phyloP scores from a whole-genome alignment of 257 asterid species.

The Jacaranda mimosifolia region DNA sequence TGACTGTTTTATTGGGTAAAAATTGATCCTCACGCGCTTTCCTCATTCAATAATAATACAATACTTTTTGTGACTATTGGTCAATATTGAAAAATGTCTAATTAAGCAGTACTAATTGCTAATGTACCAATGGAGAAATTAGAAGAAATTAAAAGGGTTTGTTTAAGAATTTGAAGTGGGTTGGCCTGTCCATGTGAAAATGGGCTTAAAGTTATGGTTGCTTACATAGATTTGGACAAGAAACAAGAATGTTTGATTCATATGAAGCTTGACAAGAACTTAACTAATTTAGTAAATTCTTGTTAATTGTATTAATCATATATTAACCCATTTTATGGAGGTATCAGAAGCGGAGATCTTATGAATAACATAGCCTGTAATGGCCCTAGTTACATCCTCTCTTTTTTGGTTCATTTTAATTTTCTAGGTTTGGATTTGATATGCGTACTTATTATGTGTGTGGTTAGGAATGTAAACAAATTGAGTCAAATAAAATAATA shows the following conservation, averaged over 20 bases:
- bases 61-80: slow-evolving; percentile 24
- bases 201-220: slow-evolving; percentile 11
- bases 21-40: slow-evolving; percentile 43
- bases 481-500: too few relatives aligned
- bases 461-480: too few relatives aligned
- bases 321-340: not conserved
- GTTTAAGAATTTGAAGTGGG: slow-evolving; percentile 28
- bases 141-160: too few relatives aligned
- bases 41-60: not conserved
- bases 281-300: slow-evolving; percentile 19
- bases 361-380: too few relatives aligned
- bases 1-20: slow-evolving; percentile 53
- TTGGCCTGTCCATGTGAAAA: slow-evolving; percentile 34
- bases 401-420: too few relatives aligned
- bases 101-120: not conserved
- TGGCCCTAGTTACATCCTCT: too few relatives aligned
- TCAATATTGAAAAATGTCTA: not conserved
- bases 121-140: not conserved
- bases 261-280: slow-evolving; percentile 33
- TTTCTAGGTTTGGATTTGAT: too few relatives aligned
- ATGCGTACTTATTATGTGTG: too few relatives aligned
- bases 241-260: slow-evolving; percentile 34
- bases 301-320: not conserved
- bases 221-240: slow-evolving; percentile 28
- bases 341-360: too few relatives aligned